Conservation (phyloP, 768 basidiomycete species). For the Austroboletus festivus region DNA sequence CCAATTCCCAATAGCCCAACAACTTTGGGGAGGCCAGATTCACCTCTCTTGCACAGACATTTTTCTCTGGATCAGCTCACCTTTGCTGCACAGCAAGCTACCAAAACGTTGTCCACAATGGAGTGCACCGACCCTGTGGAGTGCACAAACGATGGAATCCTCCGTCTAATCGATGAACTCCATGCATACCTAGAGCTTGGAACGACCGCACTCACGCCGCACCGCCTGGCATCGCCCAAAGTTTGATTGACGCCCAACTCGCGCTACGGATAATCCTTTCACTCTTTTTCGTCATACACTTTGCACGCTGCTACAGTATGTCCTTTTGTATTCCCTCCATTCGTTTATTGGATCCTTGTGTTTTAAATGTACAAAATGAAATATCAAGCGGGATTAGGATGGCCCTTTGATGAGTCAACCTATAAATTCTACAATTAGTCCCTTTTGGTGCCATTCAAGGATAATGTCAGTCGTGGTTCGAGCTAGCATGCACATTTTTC, state of each 20-base stretch:
- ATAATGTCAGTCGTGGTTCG: too few relatives aligned
- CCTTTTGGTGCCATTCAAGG: too few relatives aligned
- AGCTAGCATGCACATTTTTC: too few relatives aligned
- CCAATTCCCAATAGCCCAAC: conserved; percentile 19
- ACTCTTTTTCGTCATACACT: not conserved
- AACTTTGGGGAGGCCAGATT: conserved; percentile 17
- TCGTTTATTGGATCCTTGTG: conserved; percentile 6
- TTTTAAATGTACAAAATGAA: conserved; percentile 1
- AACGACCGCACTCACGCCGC: conserved; percentile 3
- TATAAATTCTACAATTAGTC: too few relatives aligned
- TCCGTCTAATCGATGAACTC: conserved; percentile 23
- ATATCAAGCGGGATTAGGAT: conserved; percentile 4
- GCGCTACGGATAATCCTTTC: too few relatives aligned
- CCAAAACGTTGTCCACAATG: not conserved
- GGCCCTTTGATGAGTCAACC: conserved; percentile 13
- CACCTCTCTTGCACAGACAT: conserved; percentile 21
- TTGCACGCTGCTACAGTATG: not conserved
- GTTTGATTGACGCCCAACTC: too few relatives aligned
- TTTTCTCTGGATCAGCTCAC: conserved; percentile 20
- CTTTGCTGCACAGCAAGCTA: not conserved
- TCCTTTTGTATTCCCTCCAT: not conserved
- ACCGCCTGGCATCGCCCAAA: not conserved
- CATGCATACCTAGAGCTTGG: conserved; percentile 19
- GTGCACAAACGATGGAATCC: not conserved
- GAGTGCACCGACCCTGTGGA: not conserved